A percentile compares a stretch with the other conserved stretches of the same genome.
Conservation (phyloP, 129 eudicot genomes). For the Lactuca saligna region DNA sequence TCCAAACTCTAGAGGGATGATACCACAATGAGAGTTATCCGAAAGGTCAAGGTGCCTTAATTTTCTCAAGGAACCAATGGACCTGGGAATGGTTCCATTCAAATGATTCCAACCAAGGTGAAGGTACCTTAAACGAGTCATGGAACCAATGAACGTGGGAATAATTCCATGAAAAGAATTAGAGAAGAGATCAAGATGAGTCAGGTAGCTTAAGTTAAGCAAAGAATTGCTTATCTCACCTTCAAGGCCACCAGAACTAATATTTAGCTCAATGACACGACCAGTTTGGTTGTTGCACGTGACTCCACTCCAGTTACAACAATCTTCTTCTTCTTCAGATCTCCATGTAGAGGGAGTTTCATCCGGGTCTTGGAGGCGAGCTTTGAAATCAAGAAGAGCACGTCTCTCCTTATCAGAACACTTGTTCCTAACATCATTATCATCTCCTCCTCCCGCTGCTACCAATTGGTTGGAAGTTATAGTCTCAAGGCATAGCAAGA, state of each 20-base stretch:
- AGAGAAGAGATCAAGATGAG: not conserved
- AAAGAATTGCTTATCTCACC: slow-evolving; percentile 8
- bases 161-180: not conserved
- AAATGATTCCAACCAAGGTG: not conserved
- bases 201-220: slow-evolving; percentile 8
- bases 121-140: not conserved
- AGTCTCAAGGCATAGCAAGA: not conserved
- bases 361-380: not conserved
- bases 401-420: not conserved
- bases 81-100: slow-evolving; percentile 5
- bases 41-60: not conserved
- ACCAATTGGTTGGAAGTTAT: not conserved
- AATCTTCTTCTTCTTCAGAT: not conserved
- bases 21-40: not conserved
- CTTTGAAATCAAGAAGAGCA: slow-evolving; percentile 10
- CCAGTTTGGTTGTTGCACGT: not conserved
- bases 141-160: slow-evolving; percentile 3
- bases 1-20: not conserved
- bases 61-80: slow-evolving; percentile 2
- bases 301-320: not conserved
- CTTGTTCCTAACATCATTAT: not conserved
- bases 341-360: not conserved
- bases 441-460: not conserved
- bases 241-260: not conserved
- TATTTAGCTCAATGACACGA: not conserved